A percentile compares a stretch with the other conserved stretches of the same genome.
Conservation (phyloP, 805 yeast genomes). For the Saccharomycopsis fibuligera region DNA sequence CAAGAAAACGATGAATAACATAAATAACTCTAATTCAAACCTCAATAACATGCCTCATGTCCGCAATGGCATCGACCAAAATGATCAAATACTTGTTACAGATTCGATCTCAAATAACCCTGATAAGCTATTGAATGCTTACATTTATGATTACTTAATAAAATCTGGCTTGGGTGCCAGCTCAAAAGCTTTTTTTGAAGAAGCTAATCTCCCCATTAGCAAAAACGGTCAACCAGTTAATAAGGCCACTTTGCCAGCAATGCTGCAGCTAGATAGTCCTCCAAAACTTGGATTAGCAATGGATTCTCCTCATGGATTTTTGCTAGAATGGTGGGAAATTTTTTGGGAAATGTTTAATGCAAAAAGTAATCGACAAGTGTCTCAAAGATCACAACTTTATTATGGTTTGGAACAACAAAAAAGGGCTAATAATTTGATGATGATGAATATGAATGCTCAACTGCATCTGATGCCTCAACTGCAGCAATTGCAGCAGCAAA, state of each 20-base stretch:
- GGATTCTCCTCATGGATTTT: conserved; percentile 83
- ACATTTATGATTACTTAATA: conserved; percentile 76
- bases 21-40: no score
- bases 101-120: conserved; percentile 10
- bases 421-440: conserved; percentile 3
- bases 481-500: no score
- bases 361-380: conserved; percentile 41
- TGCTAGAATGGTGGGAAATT: conserved; percentile 94
- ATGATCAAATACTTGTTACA: conserved; percentile 10
- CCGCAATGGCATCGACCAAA: not conserved
- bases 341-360: conserved; percentile 93
- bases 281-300: conserved; percentile 49
- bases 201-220: conserved; percentile 59
- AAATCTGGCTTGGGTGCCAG: conserved; percentile 68
- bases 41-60: no score
- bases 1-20: not conserved
- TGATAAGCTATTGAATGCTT: conserved; percentile 51
- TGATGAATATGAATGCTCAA: conserved; percentile 8
- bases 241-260: conserved; percentile 21
- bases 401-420: conserved; percentile 26
- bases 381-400: conserved; percentile 32
- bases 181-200: conserved; percentile 67
- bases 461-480: conserved; percentile 27
- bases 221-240: conserved; percentile 31
- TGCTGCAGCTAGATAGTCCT: conserved; percentile 30